These are phyloP conservation scores for Wickerhamia fluorescens DNA, from an alignment of 805 yeast species.

Conservation along the genomic window DNA sequence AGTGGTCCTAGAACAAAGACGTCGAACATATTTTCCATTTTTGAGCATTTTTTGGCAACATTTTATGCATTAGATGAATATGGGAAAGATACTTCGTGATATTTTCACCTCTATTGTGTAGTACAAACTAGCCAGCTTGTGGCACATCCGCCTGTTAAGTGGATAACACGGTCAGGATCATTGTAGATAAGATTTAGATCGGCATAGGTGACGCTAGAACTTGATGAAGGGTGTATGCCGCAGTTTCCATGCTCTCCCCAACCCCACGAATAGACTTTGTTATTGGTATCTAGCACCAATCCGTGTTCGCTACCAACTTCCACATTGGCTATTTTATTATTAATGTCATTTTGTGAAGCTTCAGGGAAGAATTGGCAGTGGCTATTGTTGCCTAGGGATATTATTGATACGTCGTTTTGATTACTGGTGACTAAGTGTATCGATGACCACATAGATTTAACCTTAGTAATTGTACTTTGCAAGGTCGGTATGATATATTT, in stretches of 20 bases:
- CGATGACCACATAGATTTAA: conserved; percentile 75
- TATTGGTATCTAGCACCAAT: conserved; percentile 26
- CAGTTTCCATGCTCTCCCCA: conserved; percentile 99
- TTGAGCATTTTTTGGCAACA: conserved; percentile 28
- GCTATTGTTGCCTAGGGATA: conserved; percentile 66
- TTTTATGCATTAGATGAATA: conserved; percentile 52
- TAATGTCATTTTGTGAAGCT: too few relatives aligned
- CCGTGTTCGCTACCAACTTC: conserved; percentile 88
- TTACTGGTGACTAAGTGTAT: conserved; percentile 40
- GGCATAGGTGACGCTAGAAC: conserved; percentile 27
- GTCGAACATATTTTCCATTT: conserved; percentile 78
- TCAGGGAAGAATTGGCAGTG: too few relatives aligned
- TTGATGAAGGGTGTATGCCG: conserved; percentile 32
- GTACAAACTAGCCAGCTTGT: conserved; percentile 48
- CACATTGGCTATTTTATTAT: too few relatives aligned
- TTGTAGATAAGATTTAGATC: conserved; percentile 28
- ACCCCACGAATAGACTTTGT: conserved; percentile 72
- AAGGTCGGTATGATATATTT: too few relatives aligned
- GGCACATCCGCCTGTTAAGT: conserved; percentile 59
- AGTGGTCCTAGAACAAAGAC: conserved; percentile 57
- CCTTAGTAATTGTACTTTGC: conserved; percentile 6
- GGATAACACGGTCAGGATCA: conserved; percentile 14
- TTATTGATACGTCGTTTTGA: conserved; percentile 10
- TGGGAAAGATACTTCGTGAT: conserved; percentile 75
- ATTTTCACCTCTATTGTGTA: conserved; percentile 24